These are phyloP conservation scores for Sarocladium brachiariae DNA, from an alignment of 2,329 filamentous ascomycete species.

Conservation along the genomic window DNA sequence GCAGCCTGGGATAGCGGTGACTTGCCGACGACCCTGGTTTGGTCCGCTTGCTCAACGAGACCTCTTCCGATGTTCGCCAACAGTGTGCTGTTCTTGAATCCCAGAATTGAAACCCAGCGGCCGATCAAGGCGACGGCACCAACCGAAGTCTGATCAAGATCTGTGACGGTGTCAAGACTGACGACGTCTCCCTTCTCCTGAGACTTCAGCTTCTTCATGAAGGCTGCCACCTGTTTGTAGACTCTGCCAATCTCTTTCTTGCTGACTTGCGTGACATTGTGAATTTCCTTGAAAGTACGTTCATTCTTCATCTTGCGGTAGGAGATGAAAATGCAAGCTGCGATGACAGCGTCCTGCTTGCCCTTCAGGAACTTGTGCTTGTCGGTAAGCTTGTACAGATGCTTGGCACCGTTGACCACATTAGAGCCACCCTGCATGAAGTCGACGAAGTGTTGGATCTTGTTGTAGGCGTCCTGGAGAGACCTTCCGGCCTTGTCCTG, in stretches of 20 bases:
- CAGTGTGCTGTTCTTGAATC: slow-evolving; percentile 46
- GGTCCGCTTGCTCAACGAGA: slow-evolving; percentile 72
- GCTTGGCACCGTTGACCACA: slow-evolving; percentile 84
- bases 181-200: slow-evolving; percentile 37
- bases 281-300: slow-evolving; percentile 91
- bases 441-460: slow-evolving; percentile 84
- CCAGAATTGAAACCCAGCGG: slow-evolving; percentile 82
- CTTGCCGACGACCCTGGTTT: slow-evolving; percentile 80
- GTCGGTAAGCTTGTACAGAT: slow-evolving; percentile 90
- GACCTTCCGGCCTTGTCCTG: slow-evolving; percentile 78
- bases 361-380: slow-evolving; percentile 92
- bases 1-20: slow-evolving; percentile 91
- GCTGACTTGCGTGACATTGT: slow-evolving; percentile 82
- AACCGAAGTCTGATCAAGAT: slow-evolving; percentile 71
- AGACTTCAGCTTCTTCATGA: slow-evolving; percentile 69
- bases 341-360: slow-evolving; percentile 91
- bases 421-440: slow-evolving; percentile 73
- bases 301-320: slow-evolving; percentile 83
- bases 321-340: slow-evolving; percentile 94
- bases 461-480: slow-evolving; percentile 77
- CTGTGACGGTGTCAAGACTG: slow-evolving; percentile 51
- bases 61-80: slow-evolving; percentile 68
- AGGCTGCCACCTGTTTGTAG: slow-evolving; percentile 88
- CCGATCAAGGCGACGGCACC: slow-evolving; percentile 78
- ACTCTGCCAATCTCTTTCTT: slow-evolving; percentile 97